Evolutionary conservation across 371 early-diverging fungal genomes (phyloP).

Genomic region (Catenaria anguillulae): DNA sequence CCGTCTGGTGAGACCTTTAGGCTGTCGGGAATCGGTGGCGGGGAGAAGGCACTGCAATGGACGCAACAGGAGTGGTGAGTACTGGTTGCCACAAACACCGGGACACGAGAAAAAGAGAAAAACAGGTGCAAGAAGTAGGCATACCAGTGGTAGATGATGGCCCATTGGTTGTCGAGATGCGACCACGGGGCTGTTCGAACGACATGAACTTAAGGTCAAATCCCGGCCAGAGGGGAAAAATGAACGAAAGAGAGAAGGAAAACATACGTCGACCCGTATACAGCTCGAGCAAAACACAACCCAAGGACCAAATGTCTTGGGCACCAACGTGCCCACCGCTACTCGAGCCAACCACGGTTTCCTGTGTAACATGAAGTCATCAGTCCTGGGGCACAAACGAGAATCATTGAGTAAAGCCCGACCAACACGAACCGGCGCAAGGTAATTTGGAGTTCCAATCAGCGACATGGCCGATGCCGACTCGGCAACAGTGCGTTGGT

Average conservation of each 20-base stretch:
- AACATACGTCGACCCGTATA: slow-evolving; percentile 56
- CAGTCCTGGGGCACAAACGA: no score
- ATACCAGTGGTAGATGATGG: slow-evolving; percentile 74
- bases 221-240: no score
- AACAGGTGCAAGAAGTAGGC: slow-evolving; percentile 26
- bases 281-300: slow-evolving; percentile 92
- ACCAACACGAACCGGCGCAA: slow-evolving; percentile 22
- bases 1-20: slow-evolving; percentile 38
- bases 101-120: no score
- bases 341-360: background rate
- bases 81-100: no score
- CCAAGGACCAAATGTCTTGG: slow-evolving; percentile 89
- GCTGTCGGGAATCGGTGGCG: slow-evolving; percentile 19
- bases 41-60: slow-evolving; percentile 13
- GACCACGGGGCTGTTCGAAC: slow-evolving; percentile 51
- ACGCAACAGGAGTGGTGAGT: no score
- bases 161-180: slow-evolving; percentile 84
- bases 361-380: no score
- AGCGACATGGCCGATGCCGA: slow-evolving; percentile 30
- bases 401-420: no score
- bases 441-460: slow-evolving; percentile 93
- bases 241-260: no score
- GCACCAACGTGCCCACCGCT: slow-evolving; percentile 34
- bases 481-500: slow-evolving; percentile 44
- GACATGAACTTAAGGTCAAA: background rate